phyloP scores from a whole-genome alignment of 257 asterid genomes.

The Nicotiana noctiflora region DNA sequence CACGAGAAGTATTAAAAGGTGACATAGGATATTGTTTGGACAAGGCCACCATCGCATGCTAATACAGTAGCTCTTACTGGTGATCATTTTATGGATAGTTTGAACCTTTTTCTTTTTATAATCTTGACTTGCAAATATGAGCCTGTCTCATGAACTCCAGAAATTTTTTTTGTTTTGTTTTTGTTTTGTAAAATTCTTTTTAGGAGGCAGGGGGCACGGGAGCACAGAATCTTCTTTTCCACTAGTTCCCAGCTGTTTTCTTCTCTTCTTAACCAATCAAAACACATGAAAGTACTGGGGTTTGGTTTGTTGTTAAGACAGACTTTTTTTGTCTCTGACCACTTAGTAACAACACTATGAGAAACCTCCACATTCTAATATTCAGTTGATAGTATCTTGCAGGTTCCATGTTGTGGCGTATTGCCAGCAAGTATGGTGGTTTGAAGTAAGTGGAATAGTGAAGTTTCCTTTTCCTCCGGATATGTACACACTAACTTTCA shows the following conservation, averaged over 20 bases:
- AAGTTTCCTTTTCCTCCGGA: slow-evolving; percentile 92
- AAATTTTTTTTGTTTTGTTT: too few species aligned
- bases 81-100: neutral
- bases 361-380: neutral
- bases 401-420: slow-evolving; percentile 82
- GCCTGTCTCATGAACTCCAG: neutral
- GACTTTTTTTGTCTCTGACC: neutral
- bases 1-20: neutral
- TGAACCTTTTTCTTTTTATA: neutral
- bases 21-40: neutral
- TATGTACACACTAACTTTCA: slow-evolving; percentile 58
- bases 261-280: neutral
- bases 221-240: neutral
- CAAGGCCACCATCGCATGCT: neutral
- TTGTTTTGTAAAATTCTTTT: neutral
- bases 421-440: slow-evolving; percentile 98
- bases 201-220: neutral
- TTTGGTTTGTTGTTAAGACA: neutral
- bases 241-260: neutral
- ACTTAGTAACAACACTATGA: neutral
- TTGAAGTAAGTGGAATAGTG: slow-evolving; percentile 76
- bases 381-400: slow-evolving; percentile 20
- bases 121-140: neutral
- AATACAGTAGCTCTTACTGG: neutral
- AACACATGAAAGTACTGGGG: neutral